Evolutionary conservation across 2,329 filamentous ascomycete species (phyloP), one percentile per base, ranked within the genome.

Genomic region (Leptographium flavum): DNA sequence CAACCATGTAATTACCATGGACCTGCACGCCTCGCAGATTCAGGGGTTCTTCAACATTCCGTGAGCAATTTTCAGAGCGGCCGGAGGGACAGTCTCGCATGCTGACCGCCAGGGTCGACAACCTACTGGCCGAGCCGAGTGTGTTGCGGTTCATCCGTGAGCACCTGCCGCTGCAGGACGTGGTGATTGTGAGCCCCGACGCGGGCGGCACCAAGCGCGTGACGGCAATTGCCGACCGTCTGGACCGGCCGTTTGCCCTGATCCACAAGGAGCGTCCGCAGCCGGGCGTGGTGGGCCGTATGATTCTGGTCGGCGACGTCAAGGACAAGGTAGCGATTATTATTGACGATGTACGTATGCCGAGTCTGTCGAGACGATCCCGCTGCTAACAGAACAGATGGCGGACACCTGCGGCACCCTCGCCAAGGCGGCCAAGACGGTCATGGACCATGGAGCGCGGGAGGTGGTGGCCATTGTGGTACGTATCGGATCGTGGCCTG

Each of bases 231-330:
- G 90, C 90, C 47, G 90, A 95, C 63, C 82, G 86, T 41, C 75
- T 96, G 49, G 87, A 94, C 58, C 78, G 88, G 40, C 82, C 81
- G 49, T 95, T 96, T 62, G 90, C 90, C 9, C 76, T 96, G 45
- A 96, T 96, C 55, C 88, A 95, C 74, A 95, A 96, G 69, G 90
- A 95, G 66, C 84, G 88, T 47, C 83, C 87, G 6, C 79, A 86
- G 43, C 65, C 65, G 39, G 88, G 90, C 56, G 85, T 90, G 58
- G 85, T 92, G 46, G 85, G 81, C 8, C 79, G 83, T 55, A 93
- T 93, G 86, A 83, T 87, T 1, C 81, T 98, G n/a, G 90, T 96
- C 42, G 92, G 92, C 53, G 87, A 93, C 53, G 92, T 96, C 39
- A 75, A 79, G 53, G 84, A 85, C 66, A 92, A 92, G 68, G 81